Evolutionary conservation across 2,329 filamentous ascomycete genomes (phyloP).

Genomic region (Colletotrichum sp.): DNA sequence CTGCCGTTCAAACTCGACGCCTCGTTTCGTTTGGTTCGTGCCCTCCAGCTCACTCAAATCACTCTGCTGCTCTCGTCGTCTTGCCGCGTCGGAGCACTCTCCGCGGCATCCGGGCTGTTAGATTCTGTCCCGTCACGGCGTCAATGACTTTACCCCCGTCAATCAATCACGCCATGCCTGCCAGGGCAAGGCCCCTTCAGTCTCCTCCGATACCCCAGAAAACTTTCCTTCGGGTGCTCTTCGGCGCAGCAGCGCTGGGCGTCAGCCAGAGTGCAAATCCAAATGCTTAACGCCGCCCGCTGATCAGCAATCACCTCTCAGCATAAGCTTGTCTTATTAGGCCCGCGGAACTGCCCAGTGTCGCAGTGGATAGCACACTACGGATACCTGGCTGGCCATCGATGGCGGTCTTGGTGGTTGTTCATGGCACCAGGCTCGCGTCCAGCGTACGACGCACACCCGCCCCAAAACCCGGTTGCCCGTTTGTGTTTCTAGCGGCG

Average conservation of each 20-base stretch:
- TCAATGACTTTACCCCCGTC: background rate
- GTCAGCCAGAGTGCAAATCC: background rate
- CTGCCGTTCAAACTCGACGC: background rate
- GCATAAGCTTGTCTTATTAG: background rate
- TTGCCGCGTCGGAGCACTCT: background rate
- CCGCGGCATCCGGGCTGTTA: background rate
- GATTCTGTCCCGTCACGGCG: background rate
- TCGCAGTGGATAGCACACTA: background rate
- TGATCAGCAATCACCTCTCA: background rate
- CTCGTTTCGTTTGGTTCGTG: background rate
- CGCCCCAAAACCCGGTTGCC: conserved; percentile 1
- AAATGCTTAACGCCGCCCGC: background rate
- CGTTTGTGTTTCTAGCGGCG: conserved; percentile 16
- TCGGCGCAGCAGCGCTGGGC: background rate
- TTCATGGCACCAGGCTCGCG: background rate
- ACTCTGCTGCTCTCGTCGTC: background rate
- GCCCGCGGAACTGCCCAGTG: background rate
- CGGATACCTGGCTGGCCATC: background rate
- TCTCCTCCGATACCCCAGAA: conserved; percentile 1
- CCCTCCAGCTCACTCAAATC: background rate
- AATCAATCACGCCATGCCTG: conserved; percentile 9
- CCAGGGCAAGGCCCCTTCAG: background rate
- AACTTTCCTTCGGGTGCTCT: background rate
- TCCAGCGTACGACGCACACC: background rate
- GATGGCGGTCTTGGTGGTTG: background rate